These are phyloP conservation scores for Trifolium subterraneum DNA, from an alignment of 306 rosid species.

Conservation along the genomic window DNA sequence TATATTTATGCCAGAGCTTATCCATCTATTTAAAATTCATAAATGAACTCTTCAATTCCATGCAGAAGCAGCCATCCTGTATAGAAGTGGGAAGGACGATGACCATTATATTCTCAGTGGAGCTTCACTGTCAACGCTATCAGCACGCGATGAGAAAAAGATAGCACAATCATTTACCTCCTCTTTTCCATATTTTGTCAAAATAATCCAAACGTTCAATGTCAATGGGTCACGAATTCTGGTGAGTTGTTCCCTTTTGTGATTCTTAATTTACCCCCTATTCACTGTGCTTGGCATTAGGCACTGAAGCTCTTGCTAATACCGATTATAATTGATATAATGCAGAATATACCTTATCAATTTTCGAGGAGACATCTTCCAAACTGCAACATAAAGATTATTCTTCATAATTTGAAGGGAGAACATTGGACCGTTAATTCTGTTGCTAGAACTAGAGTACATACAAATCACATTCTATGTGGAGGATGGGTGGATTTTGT, in stretches of 20 bases:
- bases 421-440: slow-evolving; percentile 94
- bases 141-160: slow-evolving; percentile 67
- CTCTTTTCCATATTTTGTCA: slow-evolving; percentile 72
- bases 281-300: slow-evolving; percentile 25
- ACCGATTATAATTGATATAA: slow-evolving; percentile 38
- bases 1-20: background rate
- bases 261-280: slow-evolving; percentile 28
- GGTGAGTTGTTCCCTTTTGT: slow-evolving; percentile 63
- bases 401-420: slow-evolving; percentile 84
- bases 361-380: slow-evolving; percentile 93
- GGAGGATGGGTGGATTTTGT: slow-evolving; percentile 99
- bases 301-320: slow-evolving; percentile 18
- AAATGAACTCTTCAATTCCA: slow-evolving; percentile 45
- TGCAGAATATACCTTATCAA: slow-evolving; percentile 86
- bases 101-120: background rate
- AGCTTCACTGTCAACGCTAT: slow-evolving; percentile 44
- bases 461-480: slow-evolving; percentile 92
- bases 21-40: background rate
- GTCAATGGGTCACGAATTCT: slow-evolving; percentile 85
- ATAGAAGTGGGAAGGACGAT: background rate
- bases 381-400: slow-evolving; percentile 76
- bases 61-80: slow-evolving; percentile 46
- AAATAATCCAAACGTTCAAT: slow-evolving; percentile 90
- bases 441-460: slow-evolving; percentile 86
- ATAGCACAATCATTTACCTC: slow-evolving; percentile 78